These are phyloP conservation scores for Coniochaeta prunicola DNA, from an alignment of 2,329 filamentous ascomycete genomes.

Conservation along the genomic window DNA sequence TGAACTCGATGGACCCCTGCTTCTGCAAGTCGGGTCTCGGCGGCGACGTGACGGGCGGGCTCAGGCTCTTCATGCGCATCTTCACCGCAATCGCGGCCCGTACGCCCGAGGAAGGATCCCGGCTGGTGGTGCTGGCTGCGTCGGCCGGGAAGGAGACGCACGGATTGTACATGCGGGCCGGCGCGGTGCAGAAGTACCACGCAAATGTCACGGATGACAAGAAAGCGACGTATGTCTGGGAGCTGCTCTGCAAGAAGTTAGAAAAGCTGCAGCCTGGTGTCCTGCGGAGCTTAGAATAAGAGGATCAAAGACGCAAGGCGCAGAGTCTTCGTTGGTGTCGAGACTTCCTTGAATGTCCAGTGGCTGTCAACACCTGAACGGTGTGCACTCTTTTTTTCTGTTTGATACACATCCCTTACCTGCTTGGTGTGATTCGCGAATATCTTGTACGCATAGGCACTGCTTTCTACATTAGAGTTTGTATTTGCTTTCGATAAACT, in stretches of 20 bases:
- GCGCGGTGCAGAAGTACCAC: conserved; percentile 8
- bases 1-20: conserved; percentile 15
- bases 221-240: conserved; percentile 7
- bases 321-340: too few species aligned
- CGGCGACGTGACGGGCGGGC: conserved; percentile 3
- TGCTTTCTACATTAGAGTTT: too few species aligned
- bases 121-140: conserved; percentile 11
- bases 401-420: too few species aligned
- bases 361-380: too few species aligned
- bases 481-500: too few species aligned
- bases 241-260: conserved; percentile 6
- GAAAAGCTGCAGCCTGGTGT: conserved; percentile 6
- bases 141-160: conserved; percentile 10
- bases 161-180: conserved; percentile 11
- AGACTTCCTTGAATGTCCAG: too few species aligned
- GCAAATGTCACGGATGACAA: conserved; percentile 7
- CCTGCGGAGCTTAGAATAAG: conserved; percentile 2
- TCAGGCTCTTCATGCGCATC: conserved; percentile 4
- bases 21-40: conserved; percentile 14
- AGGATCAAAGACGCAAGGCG: not conserved
- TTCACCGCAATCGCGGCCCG: conserved; percentile 10
- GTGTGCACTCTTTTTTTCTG: too few species aligned
- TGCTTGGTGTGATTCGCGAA: too few species aligned
- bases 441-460: too few species aligned
- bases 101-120: conserved; percentile 10